Conservation (phyloP, 225 moss, liverwort and hornwort genomes). For the Marchantia polymorpha region DNA sequence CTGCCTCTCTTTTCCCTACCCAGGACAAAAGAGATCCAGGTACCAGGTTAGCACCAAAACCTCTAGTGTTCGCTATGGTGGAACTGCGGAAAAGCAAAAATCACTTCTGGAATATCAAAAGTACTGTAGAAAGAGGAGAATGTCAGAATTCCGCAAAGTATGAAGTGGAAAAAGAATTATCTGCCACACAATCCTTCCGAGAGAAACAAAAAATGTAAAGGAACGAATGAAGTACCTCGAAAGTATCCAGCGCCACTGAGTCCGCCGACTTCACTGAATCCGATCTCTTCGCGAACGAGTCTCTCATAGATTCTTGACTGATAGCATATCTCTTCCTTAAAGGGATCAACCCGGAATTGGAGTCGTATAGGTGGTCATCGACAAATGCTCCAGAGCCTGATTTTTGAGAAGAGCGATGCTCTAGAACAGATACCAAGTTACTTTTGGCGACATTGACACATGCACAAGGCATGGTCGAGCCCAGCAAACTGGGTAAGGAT, state of each 20-base stretch:
- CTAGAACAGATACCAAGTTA: conserved; percentile 50
- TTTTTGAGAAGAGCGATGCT: conserved; percentile 49
- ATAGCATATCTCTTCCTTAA: conserved; percentile 72
- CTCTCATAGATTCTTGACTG: conserved; percentile 33
- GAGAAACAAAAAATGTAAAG: background rate
- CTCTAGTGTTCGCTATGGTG: background rate
- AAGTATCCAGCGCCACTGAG: conserved; percentile 12
- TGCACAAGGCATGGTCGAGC: conserved; percentile 65
- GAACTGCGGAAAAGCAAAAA: too few species aligned
- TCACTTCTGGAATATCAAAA: too few species aligned
- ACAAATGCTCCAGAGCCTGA: conserved; percentile 52
- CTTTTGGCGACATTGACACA: conserved; percentile 80
- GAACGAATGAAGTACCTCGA: conserved; percentile 5
- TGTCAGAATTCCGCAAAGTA: too few species aligned
- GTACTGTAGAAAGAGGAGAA: too few species aligned
- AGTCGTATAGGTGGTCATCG: conserved; percentile 39
- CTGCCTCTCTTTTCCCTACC: conserved; percentile 51
- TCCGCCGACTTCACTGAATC: conserved; percentile 11
- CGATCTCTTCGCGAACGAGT: conserved; percentile 9
- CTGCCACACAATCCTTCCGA: too few species aligned
- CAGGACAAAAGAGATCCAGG: conserved; percentile 27
- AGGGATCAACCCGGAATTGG: conserved; percentile 54
- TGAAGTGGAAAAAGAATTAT: too few species aligned
- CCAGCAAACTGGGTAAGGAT: conserved; percentile 41
- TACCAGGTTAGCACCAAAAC: conserved; percentile 18